A percentile compares a stretch with the other conserved stretches of the same genome.
Conservation (phyloP, 2,329 filamentous ascomycete species). For the Tolypocladium tundrense region DNA sequence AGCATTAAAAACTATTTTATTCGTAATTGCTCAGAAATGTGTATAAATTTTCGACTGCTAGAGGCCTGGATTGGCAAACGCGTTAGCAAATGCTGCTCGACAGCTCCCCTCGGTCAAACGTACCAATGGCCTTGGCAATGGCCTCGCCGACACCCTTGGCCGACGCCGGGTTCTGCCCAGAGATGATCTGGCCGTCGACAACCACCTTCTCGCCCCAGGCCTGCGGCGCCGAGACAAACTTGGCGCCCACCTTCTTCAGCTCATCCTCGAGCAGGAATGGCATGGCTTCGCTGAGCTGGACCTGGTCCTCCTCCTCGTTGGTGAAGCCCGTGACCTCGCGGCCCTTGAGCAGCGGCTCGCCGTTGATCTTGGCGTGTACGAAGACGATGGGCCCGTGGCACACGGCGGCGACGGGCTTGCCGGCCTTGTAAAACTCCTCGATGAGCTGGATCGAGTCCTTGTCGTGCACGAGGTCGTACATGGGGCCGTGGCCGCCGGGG, state of each 20-base stretch:
- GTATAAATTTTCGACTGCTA: neutral
- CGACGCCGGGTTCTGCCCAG: conserved; percentile 48
- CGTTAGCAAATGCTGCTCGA: neutral
- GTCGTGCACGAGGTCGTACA: conserved; percentile 56
- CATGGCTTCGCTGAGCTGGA: conserved; percentile 38
- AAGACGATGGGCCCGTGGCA: conserved; percentile 61
- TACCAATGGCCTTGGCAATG: conserved; percentile 33
- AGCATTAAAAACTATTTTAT: neutral
- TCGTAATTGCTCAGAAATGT: neutral
- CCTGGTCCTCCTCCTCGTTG: conserved; percentile 44
- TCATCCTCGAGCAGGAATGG: conserved; percentile 49
- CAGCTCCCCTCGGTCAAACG: neutral
- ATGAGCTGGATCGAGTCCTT: conserved; percentile 47
- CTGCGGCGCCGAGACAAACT: conserved; percentile 44
- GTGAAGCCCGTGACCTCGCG: conserved; percentile 51
- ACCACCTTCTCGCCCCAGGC: conserved; percentile 39
- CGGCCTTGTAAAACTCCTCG: conserved; percentile 48
- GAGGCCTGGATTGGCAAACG: neutral
- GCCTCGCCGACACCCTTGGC: conserved; percentile 41
- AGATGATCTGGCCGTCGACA: conserved; percentile 41
- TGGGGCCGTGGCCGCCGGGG: conserved; percentile 51
- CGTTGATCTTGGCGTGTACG: conserved; percentile 44
- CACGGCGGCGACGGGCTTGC: conserved; percentile 55
- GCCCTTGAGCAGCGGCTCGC: conserved; percentile 43
- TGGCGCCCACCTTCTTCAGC: conserved; percentile 40